Evolutionary conservation across 2,329 filamentous ascomycete species (phyloP), one percentile per base, ranked within the genome.

Genomic region (Paecilomyces niveus): DNA sequence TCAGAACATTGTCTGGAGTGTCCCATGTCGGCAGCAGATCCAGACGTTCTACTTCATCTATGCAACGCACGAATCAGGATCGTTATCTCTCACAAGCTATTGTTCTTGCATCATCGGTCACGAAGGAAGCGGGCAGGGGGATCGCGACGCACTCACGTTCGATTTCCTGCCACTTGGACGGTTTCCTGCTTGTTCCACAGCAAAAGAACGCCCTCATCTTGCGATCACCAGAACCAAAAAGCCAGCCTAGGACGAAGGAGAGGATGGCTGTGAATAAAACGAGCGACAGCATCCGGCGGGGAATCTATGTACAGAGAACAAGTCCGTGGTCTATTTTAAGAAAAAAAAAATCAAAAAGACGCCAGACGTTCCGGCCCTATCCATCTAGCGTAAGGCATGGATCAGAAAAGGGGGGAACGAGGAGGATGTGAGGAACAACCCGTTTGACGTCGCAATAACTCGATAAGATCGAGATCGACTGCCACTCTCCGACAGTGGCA

Each of bases 1-100:
- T 83, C 55, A 84, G 81, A 15, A 59, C 53, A 53, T 75, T 75
- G 52, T 74, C 69, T 9, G 68, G 64, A 3, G 66, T 63, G 54
- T 64, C 61, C 71, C 71, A 73, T 61, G 71, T 71, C 35, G 65
- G 60, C 9, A 64, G 55, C 35, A 70, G 60, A 56, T 70, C 65
- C n/a, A 67, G 61, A 39, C 63, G 26, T 29, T 63, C 59, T 22
- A 64, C 64, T 24, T 62, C 57, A 21, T 70, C 68, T 71, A 54
- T 35, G 50, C 39, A 56, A 53, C 22, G 58, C 62, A 22, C 61
- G 50, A 32, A 26, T 55, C 15, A 24, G 39, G 15, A 35, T 50
- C 22, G 24, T 8, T 22, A 31, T 51, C 26, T 31, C 18, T 21
- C 29, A 24, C 32, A 29, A 32, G 50, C 11, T 22, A 18, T 3